These are phyloP conservation scores for Sclerotinia subarctica DNA, from an alignment of 2,329 filamentous ascomycete species.

Conservation along the genomic window DNA sequence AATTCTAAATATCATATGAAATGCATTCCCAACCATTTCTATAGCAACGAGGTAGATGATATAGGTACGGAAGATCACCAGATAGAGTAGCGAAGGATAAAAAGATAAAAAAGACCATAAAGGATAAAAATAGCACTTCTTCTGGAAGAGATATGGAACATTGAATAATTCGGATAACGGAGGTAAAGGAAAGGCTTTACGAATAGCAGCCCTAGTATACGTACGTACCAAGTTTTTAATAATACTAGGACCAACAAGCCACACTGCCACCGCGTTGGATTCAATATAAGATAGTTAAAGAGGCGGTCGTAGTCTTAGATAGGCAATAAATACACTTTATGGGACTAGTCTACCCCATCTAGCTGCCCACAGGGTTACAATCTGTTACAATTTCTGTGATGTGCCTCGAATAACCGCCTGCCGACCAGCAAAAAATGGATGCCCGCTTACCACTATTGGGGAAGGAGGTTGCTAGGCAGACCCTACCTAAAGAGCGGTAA, in stretches of 20 bases:
- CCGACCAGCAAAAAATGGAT: neutral
- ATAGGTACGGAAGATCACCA: neutral
- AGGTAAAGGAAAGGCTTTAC: neutral
- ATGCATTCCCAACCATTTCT: neutral
- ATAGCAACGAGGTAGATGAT: neutral
- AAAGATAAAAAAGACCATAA: too few species aligned
- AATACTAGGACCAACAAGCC: neutral
- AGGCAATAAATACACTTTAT: neutral
- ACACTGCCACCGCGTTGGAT: constrained; percentile 10
- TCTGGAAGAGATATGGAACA: constrained; percentile 12
- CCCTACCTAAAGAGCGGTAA: constrained; percentile 18
- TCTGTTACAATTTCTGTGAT: neutral
- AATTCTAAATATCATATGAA: neutral
- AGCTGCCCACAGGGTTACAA: neutral
- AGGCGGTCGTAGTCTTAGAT: neutral
- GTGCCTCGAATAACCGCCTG: constrained; percentile 18
- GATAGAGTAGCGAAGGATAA: neutral
- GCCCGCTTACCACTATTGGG: constrained; percentile 1
- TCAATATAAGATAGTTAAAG: neutral
- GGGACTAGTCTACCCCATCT: neutral
- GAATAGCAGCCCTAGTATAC: neutral
- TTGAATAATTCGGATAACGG: neutral
- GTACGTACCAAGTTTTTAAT: neutral
- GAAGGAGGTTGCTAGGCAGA: neutral
- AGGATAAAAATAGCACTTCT: neutral